Conservation (phyloP, 352 stramenopile genomes). For the Pythium chondricola region DNA sequence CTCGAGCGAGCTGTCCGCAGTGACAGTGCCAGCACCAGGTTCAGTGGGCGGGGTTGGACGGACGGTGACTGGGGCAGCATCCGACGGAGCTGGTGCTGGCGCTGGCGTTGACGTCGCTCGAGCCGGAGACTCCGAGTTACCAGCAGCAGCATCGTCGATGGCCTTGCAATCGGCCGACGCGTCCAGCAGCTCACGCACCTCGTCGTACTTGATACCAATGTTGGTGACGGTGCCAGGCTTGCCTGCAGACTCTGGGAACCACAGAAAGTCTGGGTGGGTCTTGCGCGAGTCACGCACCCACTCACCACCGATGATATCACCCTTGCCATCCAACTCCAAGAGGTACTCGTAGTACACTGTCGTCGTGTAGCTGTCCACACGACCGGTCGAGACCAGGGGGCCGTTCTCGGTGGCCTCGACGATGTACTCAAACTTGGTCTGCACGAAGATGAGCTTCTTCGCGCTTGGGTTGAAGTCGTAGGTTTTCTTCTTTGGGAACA, state of each 20-base stretch:
- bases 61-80: background rate
- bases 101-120: background rate
- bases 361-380: constrained; percentile 42
- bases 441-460: constrained; percentile 45
- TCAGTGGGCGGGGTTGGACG: background rate
- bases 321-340: constrained; percentile 49
- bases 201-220: constrained; percentile 16
- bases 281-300: constrained; percentile 46
- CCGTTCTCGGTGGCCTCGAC: constrained; percentile 22
- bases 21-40: constrained; percentile 1
- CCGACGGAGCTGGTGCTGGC: background rate
- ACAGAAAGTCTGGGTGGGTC: constrained; percentile 61
- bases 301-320: constrained; percentile 58
- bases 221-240: constrained; percentile 2
- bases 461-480: constrained; percentile 64
- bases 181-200: constrained; percentile 11
- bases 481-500: background rate
- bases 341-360: constrained; percentile 64
- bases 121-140: background rate
- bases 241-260: constrained; percentile 33
- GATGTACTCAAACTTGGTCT: constrained; percentile 51
- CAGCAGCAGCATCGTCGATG: background rate
- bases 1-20: background rate
- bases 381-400: constrained; percentile 36
- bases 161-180: constrained; percentile 8